These are phyloP conservation scores for Ophiosphaerella narmari DNA, from an alignment of 2,329 filamentous ascomycete species.

Conservation along the genomic window DNA sequence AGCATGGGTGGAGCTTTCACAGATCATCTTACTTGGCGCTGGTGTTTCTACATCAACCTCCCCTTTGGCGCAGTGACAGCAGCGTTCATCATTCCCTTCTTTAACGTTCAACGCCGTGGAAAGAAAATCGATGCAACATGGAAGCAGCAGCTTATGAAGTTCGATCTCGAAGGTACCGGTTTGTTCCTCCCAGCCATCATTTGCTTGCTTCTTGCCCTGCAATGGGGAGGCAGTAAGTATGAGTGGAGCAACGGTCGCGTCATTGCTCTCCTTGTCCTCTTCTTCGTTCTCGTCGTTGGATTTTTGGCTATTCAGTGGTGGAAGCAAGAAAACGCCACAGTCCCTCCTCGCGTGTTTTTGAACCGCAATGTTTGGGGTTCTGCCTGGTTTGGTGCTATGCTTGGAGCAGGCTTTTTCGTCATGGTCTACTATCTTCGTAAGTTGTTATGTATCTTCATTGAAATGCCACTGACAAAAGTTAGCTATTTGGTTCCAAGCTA, in stretches of 20 bases:
- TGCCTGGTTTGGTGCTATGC: conserved; percentile 47
- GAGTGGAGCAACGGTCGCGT: conserved; percentile 51
- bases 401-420: conserved; percentile 53
- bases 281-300: conserved; percentile 47
- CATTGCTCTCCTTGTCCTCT: conserved; percentile 53
- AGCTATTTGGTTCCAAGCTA: conserved; percentile 57
- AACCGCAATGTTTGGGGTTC: conserved; percentile 52
- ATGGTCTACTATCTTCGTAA: conserved; percentile 51
- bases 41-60: conserved; percentile 55
- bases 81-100: conserved; percentile 48
- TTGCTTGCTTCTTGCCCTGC: conserved; percentile 55
- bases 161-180: conserved; percentile 53
- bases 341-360: conserved; percentile 52
- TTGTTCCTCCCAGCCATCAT: conserved; percentile 54
- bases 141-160: conserved; percentile 48
- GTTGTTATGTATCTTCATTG: background rate
- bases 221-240: conserved; percentile 57
- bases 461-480: conserved; percentile 12
- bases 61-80: conserved; percentile 55
- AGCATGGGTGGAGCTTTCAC: conserved; percentile 53
- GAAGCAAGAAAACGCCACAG: conserved; percentile 52
- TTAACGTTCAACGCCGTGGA: conserved; percentile 40
- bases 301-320: conserved; percentile 52
- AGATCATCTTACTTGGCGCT: conserved; percentile 53
- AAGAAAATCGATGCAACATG: conserved; percentile 40